Evolutionary conservation across 345 rosid species (phyloP).

Genomic region (Brassica carinata): DNA sequence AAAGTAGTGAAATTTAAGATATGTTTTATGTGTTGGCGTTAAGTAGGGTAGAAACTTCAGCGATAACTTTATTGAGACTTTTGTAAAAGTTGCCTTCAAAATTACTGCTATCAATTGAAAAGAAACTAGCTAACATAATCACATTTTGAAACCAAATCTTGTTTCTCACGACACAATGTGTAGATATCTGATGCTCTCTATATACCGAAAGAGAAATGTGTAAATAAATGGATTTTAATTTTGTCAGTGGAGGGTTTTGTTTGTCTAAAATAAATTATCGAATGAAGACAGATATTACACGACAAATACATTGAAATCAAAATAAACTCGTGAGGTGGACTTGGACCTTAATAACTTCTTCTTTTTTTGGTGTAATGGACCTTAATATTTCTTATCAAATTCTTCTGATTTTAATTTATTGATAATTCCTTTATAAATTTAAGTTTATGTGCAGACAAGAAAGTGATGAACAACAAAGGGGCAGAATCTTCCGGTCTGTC

Average conservation of each 20-base stretch:
- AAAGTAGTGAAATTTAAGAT: slow-evolving; percentile 36
- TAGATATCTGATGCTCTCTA: not conserved
- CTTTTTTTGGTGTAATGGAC: slow-evolving; percentile 1
- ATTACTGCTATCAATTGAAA: not conserved
- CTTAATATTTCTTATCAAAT: slow-evolving; percentile 11
- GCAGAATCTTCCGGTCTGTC: slow-evolving; percentile 23
- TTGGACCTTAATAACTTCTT: slow-evolving; percentile 22
- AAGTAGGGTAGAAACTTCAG: slow-evolving; percentile 38
- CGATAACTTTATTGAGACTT: slow-evolving; percentile 29
- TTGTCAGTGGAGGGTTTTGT: slow-evolving; percentile 4
- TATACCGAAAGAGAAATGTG: not conserved
- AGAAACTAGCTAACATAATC: not conserved
- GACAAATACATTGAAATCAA: slow-evolving; percentile 36
- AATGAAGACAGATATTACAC: slow-evolving; percentile 24
- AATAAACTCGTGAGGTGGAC: slow-evolving; percentile 20
- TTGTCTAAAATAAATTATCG: not conserved
- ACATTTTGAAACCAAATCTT: not conserved
- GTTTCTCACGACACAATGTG: not conserved
- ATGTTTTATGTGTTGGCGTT: slow-evolving; percentile 31
- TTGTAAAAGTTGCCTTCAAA: slow-evolving; percentile 25
- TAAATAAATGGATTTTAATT: not conserved
- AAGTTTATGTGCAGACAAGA: not conserved
- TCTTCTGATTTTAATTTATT: not conserved
- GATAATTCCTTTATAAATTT: not conserved
- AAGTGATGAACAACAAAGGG: slow-evolving; percentile 25